Percentiles rank a stretch among this genome's conserved stretches.
phyloP scores from a whole-genome alignment of 768 basidiomycete species.

The Lactarius evosmus region DNA sequence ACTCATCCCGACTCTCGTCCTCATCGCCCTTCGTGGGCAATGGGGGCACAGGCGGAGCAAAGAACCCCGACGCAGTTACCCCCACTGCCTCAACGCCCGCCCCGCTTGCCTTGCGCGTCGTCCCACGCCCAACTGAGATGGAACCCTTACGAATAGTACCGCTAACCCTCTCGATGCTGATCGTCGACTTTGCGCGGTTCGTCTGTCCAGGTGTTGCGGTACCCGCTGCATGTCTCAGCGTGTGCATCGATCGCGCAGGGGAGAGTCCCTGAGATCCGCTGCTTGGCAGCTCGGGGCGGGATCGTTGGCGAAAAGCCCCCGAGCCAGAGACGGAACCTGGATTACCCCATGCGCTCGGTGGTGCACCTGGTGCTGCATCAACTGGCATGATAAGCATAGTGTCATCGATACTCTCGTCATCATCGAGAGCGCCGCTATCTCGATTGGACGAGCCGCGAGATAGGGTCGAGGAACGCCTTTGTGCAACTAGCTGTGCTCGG shows the following conservation, averaged over 20 bases:
- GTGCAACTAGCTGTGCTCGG: constrained; percentile 11
- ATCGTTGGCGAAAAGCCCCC: constrained; percentile 41
- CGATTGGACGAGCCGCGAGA: constrained; percentile 29
- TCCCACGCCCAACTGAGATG: constrained; percentile 63
- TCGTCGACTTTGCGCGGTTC: constrained; percentile 51
- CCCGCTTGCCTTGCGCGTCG: constrained; percentile 58
- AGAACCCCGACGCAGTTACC: constrained; percentile 76
- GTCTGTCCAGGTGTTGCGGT: constrained; percentile 35
- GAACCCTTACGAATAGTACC: constrained; percentile 46
- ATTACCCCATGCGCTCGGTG: constrained; percentile 41
- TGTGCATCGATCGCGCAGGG: constrained; percentile 39
- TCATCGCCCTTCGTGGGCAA: neutral
- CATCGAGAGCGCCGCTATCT: constrained; percentile 40
- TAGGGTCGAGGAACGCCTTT: constrained; percentile 23
- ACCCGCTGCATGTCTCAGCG: constrained; percentile 33
- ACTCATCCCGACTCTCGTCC: constrained; percentile 14
- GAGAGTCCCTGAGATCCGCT: constrained; percentile 22
- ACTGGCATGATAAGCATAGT: constrained; percentile 72
- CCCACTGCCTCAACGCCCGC: constrained; percentile 74
- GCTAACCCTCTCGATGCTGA: constrained; percentile 59
- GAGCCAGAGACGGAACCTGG: constrained; percentile 27
- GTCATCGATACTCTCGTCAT: constrained; percentile 75
- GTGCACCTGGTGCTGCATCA: constrained; percentile 40
- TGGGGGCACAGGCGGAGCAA: constrained; percentile 38
- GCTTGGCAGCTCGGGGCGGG: constrained; percentile 38